phyloP scores from a whole-genome alignment of 23 red algal genomes.

The Pyropia haitanensis region DNA sequence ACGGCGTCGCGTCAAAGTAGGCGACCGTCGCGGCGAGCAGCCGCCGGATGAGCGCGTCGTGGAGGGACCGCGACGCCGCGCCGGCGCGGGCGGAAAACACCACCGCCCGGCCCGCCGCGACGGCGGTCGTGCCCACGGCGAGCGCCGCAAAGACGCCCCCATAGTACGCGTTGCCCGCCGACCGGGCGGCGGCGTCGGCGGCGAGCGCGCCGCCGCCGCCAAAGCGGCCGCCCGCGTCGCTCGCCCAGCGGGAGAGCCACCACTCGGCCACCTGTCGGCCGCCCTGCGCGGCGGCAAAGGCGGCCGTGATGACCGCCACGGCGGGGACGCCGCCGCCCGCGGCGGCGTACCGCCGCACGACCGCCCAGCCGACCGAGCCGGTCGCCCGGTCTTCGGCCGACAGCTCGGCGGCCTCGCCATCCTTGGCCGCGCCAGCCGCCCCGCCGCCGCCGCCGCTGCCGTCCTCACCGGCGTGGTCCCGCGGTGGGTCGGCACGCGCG shows the following conservation, averaged over 20 bases:
- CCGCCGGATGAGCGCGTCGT: constrained; percentile 37
- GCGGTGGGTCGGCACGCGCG: neutral
- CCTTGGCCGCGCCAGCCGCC: too few species aligned
- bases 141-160: too few species aligned
- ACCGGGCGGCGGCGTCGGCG: too few species aligned
- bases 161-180: too few species aligned
- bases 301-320: neutral
- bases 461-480: too few species aligned
- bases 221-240: too few species aligned
- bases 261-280: constrained; percentile 13
- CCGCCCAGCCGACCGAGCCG: constrained; percentile 1
- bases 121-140: too few species aligned
- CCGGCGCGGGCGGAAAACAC: neutral
- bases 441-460: too few species aligned
- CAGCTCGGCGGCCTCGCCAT: neutral
- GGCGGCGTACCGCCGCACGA: constrained; percentile 4
- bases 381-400: constrained; percentile 10
- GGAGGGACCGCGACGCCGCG: constrained; percentile 37
- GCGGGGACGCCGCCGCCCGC: constrained; percentile 14
- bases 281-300: constrained; percentile 12
- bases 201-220: too few species aligned
- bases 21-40: constrained; percentile 47
- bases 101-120: too few species aligned
- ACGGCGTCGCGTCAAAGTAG: constrained; percentile 78
- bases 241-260: constrained; percentile 13